Conservation (phyloP, 257 asterid genomes). For the Salvia hispanica region DNA sequence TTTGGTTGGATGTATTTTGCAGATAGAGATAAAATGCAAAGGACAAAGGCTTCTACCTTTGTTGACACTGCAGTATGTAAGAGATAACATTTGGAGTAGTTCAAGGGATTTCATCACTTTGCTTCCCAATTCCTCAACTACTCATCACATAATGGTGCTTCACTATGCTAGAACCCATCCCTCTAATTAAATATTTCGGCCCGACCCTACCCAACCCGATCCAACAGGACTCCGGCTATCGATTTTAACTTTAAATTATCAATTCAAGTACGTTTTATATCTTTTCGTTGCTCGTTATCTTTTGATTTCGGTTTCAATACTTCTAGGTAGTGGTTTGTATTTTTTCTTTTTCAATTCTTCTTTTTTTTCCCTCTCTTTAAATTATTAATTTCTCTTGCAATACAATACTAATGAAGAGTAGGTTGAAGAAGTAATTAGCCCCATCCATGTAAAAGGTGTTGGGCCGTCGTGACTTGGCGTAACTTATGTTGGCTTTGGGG, state of each 20-base stretch:
- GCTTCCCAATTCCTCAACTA: conserved; percentile 59
- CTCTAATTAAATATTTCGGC: conserved; percentile 36
- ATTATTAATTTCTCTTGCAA: conserved; percentile 26
- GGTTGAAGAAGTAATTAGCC: conserved; percentile 29
- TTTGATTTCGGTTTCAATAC: conserved; percentile 8
- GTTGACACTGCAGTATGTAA: conserved; percentile 83
- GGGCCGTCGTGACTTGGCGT: conserved; percentile 13
- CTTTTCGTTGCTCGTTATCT: not conserved
- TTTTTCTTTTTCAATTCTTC: not conserved
- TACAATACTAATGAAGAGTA: conserved; percentile 34
- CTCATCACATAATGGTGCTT: conserved; percentile 70
- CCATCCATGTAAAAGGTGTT: conserved; percentile 36
- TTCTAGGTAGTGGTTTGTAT: conserved; percentile 33
- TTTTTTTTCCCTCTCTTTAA: not conserved
- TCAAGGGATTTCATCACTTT: conserved; percentile 56
- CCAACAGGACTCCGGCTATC: conserved; percentile 10
- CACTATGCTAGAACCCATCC: conserved; percentile 56
- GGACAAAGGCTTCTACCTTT: conserved; percentile 63
- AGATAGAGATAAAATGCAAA: conserved; percentile 89
- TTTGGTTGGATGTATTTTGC: conserved; percentile 34
- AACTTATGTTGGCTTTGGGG: conserved; percentile 25
- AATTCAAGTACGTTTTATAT: not conserved
- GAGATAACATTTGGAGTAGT: conserved; percentile 74
- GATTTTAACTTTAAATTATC: conserved; percentile 34
- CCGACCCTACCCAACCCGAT: conserved; percentile 1